A percentile compares a stretch with the other conserved stretches of the same genome.
These are phyloP conservation scores for Saccharomycopsis sp. DNA, from an alignment of 805 yeast species.

Conservation along the genomic window DNA sequence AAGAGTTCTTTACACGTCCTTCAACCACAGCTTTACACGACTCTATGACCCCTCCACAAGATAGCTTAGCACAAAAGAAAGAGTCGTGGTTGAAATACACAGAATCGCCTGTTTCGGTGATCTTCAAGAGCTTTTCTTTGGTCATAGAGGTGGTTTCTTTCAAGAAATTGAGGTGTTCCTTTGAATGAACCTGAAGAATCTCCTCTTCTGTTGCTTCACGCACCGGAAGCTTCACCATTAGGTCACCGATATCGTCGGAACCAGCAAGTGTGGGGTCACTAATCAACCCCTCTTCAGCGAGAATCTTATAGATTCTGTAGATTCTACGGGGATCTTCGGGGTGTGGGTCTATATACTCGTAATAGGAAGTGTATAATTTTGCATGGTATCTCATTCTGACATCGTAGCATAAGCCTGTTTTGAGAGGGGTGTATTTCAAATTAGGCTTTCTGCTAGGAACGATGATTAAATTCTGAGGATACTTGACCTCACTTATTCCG, in stretches of 20 bases:
- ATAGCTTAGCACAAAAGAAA: conserved; percentile 73
- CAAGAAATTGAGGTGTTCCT: conserved; percentile 69
- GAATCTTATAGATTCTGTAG: conserved; percentile 83
- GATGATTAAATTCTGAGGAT: conserved; percentile 18
- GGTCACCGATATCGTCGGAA: conserved; percentile 67
- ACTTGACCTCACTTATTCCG: conserved; percentile 20
- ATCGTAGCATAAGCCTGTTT: conserved; percentile 93
- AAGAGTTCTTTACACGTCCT: conserved; percentile 81
- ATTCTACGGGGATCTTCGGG: conserved; percentile 98
- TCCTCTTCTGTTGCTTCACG: conserved; percentile 87
- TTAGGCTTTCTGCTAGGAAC: conserved; percentile 18
- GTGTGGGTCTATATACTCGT: conserved; percentile 94
- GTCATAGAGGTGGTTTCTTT: conserved; percentile 72
- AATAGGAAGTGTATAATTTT: conserved; percentile 83
- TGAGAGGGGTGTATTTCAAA: conserved; percentile 52
- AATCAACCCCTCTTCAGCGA: conserved; percentile 91
- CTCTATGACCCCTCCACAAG: conserved; percentile 97
- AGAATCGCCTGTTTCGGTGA: conserved; percentile 89
- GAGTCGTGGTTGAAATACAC: conserved; percentile 93
- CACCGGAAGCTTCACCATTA: conserved; percentile 84
- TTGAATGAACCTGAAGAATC: conserved; percentile 77
- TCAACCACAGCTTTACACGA: conserved; percentile 94
- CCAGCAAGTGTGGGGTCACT: conserved; percentile 72
- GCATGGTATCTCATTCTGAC: conserved; percentile 98
- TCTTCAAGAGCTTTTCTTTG: conserved; percentile 66